Evolutionary conservation across 1,139 yeast species (phyloP), one percentile per base, ranked within the genome.

Genomic region (Hyphopichia burtonii): DNA sequence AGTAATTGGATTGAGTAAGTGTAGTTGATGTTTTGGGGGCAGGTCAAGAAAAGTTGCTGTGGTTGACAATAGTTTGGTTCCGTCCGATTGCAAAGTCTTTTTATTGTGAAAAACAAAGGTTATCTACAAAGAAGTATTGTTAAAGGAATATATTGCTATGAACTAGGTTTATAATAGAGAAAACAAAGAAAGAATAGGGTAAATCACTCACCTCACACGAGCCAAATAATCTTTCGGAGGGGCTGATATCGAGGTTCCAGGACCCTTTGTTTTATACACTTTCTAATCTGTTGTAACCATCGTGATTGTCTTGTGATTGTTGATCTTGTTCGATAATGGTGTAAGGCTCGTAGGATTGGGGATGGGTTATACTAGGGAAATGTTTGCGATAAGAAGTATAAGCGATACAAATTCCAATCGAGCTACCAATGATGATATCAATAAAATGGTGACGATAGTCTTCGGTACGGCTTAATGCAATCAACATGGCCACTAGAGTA

Each of bases 371-470:
- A 5, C 45, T 23, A 4, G 74, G 74, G 51, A 71, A 72, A 36
- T 67, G 56, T 31, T 75, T 54, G 45, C 63, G 63, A 54, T 72
- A 72, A 37, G 68, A 61, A 74, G 74, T 69, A 17, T 41, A 42
- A 1, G 68, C 71, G 32, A 71, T 54, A 14, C 44, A 37, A 9
- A 55, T 37, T 0, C 93, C 94, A 7, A 86, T 54, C 1, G 65
- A 20, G 36, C 82, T 70, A 1, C 94, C 95, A 25, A 79, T 54
- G 0, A 82, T 47, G 2, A 86, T 79, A 60, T 86, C 95, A 11
- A 82, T 67, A 50, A 83, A 84, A 59, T 85, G 91, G 55, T 86
- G 94, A 59, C 91, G 75, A 59, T 86, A 86, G 61, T 86, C 96
- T 54, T 83, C 82, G 2, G 90, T 83, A 51, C 94, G 72, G 38